Evolutionary conservation across 768 basidiomycete species (phyloP).

Genomic region (Galerina marginata): DNA sequence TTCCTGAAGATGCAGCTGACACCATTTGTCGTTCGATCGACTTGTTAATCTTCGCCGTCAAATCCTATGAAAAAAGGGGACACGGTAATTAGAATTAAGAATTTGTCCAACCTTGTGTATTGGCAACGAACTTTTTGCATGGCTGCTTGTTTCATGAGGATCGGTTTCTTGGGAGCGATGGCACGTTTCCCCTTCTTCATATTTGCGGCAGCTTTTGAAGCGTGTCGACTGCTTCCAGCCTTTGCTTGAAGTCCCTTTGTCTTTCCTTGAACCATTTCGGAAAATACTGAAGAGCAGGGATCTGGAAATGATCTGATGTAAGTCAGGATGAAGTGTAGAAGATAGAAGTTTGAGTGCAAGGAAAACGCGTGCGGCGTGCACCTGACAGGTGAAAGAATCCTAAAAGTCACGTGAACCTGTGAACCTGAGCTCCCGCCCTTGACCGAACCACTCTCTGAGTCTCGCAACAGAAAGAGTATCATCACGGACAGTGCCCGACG

Average conservation of each 20-base stretch:
- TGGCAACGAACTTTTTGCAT: constrained; percentile 68
- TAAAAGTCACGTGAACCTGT: constrained; percentile 37
- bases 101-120: neutral
- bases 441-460: constrained; percentile 39
- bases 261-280: constrained; percentile 80
- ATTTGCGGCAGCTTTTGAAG: constrained; percentile 69
- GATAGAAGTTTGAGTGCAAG: too few species aligned
- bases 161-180: constrained; percentile 83
- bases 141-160: constrained; percentile 73
- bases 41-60: constrained; percentile 90
- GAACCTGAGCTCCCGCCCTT: constrained; percentile 42
- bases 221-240: constrained; percentile 57
- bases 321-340: neutral
- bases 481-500: constrained; percentile 27
- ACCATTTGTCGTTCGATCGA: constrained; percentile 94
- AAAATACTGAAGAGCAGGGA: neutral
- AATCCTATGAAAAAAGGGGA: constrained; percentile 49
- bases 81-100: neutral
- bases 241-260: constrained; percentile 78
- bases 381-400: too few species aligned
- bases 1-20: constrained; percentile 84
- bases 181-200: constrained; percentile 81
- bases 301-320: neutral
- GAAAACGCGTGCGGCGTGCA: too few species aligned
- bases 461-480: constrained; percentile 18